Evolutionary conservation across 2,329 filamentous ascomycete species (phyloP).

Genomic region (Exophiala sp.): DNA sequence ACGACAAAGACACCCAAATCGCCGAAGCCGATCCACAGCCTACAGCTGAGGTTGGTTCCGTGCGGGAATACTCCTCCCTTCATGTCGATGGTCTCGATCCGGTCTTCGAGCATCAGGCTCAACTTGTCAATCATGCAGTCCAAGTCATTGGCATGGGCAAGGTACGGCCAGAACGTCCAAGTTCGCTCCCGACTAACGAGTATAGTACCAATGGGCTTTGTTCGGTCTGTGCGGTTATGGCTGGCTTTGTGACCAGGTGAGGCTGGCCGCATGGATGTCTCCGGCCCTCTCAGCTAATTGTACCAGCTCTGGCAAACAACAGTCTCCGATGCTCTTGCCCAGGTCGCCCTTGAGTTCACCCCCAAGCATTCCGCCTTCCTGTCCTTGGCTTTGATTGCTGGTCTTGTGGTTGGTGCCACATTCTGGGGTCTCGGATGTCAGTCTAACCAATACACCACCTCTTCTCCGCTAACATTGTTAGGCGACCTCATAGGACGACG

Average conservation of each 20-base stretch:
- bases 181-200: conserved; percentile 1
- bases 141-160: conserved; percentile 48
- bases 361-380: conserved; percentile 33
- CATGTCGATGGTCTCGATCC: conserved; percentile 15
- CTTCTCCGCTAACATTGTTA: conserved; percentile 29
- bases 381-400: conserved; percentile 54
- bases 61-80: conserved; percentile 11
- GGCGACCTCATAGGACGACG: conserved; percentile 53
- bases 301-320: conserved; percentile 37
- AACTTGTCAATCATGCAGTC: conserved; percentile 17
- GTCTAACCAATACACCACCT: background rate
- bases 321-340: conserved; percentile 13
- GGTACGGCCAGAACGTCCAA: background rate
- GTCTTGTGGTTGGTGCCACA: conserved; percentile 56
- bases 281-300: conserved; percentile 44
- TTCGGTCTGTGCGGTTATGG: conserved; percentile 80
- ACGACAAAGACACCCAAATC: conserved; percentile 9
- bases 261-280: conserved; percentile 53
- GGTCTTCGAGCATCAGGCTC: conserved; percentile 14
- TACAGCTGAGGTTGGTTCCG: conserved; percentile 3
- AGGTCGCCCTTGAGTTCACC: conserved; percentile 12
- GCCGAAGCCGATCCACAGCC: conserved; percentile 4
- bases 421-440: conserved; percentile 48
- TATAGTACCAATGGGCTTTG: conserved; percentile 74
- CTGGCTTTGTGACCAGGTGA: conserved; percentile 65